Evolutionary conservation across 2,329 filamentous ascomycete genomes (phyloP), one percentile per base, ranked within the genome.

Genomic region (Huntiella bhutanensis): DNA sequence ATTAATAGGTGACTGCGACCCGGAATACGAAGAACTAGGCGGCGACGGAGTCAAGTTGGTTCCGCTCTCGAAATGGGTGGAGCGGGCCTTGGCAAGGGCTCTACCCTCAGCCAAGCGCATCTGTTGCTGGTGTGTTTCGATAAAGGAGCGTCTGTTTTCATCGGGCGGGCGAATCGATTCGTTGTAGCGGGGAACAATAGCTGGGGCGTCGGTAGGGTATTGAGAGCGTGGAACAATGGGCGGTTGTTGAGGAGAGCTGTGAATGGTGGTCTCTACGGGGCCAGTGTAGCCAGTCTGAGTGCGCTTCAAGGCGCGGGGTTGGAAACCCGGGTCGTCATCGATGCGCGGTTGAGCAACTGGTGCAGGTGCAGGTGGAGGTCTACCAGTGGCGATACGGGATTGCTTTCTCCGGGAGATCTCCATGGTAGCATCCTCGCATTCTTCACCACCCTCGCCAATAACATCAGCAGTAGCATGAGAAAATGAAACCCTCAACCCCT

Each of bases 401-500:
- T 22, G 33, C 17, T 71, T 78, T 51, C 64, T 66, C 57, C 66
- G 69, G 4, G 75, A 77, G 46, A 94, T 79, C 57, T 91, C 81
- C 15, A 75, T 66, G 1, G 77, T 73, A 1, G 82, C 82, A 6
- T 71, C 64, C 46, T 82, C 77, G 46, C 81, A 80, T 59, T 94
- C 86, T 56, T 95, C 88, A 33, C 88, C 88, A 49, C 88, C 88
- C 60, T 88, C 80, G 41, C 88, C 88, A 56, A 96, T 95, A 51
- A 94, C 62, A 41, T 85, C 80, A 5, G 87, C 86, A 7, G 39
- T 8, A 46, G 71, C 68, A 53, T 82, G 75, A 45, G 71, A 72
- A 55, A 95, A 95, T 47, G 69, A 74, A 33, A 95, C 87, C 4
- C 66, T 66, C 51, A 91, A 65, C 7, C 80, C 80, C 60, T 83